Base-by-base conservation (phyloP, 169 alveolate species). In the Eimeria nieschulzi region DNA sequence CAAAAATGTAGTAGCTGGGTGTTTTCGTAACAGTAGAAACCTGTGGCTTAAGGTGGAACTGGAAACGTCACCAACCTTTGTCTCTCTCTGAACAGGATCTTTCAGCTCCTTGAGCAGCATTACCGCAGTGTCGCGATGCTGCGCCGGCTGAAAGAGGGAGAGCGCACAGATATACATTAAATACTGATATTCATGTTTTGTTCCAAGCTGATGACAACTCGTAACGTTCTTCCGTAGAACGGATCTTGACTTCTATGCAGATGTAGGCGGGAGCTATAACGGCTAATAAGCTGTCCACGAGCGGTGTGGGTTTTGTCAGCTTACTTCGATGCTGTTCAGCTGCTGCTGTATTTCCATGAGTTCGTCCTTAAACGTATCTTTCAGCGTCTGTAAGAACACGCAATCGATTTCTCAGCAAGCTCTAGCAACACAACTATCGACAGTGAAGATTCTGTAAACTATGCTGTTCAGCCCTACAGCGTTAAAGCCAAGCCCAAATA, bases 241-340 rank as follows among this genome's bases (percentile, higher is more conserved):
- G 46, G 46, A 33, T 33, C 46, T 33, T 33, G 46, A 33, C 46
- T 33, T 3, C 46, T 33, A 33, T 33, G 46, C 46, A 33, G 46
- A 33, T 33, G 46, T 33, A 33, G 6, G 46, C 46, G 46, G 46
- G 46, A 3, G 46, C 46, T 33, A 3, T 33, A 33, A 33, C 46
- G 46, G 46, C 46, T 33, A 33, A 33, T 33, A 33, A 33, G 6
- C 46, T 33, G 0, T 1, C 46, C 46, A 33, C 3, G 46, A 33
- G 3, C 46, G 3, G 3, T 33, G 46, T 33, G 46, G 46, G 0
- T 33, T 33, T 33, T 33, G 46, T 33, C 46, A 33, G 3, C 90
- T 76, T 90, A 73, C 93, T 90, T 90, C 90, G 23, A 90, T 78
- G 83, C 46, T 70, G 61, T 56, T 64, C 21, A 90, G 90, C 21